phyloP scores from a whole-genome alignment of 2,329 filamentous ascomycete genomes.

The Rhynchosporium secalis region DNA sequence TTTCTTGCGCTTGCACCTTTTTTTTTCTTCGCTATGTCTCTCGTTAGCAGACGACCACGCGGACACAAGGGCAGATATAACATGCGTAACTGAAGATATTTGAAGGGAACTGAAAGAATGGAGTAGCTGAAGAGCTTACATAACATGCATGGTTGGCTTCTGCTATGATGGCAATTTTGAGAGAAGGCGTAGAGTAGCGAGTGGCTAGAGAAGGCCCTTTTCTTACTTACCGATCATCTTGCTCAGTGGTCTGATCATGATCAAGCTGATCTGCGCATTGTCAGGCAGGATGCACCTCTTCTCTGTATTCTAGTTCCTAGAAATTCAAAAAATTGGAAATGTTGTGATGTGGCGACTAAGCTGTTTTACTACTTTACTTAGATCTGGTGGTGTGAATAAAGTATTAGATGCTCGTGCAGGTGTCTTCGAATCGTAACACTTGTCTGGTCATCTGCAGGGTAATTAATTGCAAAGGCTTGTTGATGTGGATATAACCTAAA shows the following conservation, averaged over 20 bases:
- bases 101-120: slow-evolving; percentile 1
- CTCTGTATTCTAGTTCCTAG: slow-evolving; percentile 15
- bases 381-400: not conserved
- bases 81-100: no score
- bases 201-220: not conserved
- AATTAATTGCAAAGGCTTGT: no score
- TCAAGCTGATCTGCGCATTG: no score
- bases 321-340: slow-evolving; percentile 6
- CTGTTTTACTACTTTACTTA: not conserved
- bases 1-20: not conserved
- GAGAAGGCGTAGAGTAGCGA: not conserved
- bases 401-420: not conserved
- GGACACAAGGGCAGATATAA: not conserved
- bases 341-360: slow-evolving; percentile 2
- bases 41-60: not conserved
- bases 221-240: not conserved
- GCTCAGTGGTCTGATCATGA: not conserved
- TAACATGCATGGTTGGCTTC: slow-evolving; percentile 9
- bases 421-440: no score
- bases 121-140: not conserved
- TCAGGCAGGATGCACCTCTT: not conserved
- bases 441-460: no score
- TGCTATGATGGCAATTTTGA: not conserved
- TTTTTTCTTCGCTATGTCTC: not conserved
- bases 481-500: no score